A percentile compares a stretch with the other conserved stretches of the same genome.
phyloP scores from a whole-genome alignment of 2,329 filamentous ascomycete genomes.

The Monosporascus cannonballus region DNA sequence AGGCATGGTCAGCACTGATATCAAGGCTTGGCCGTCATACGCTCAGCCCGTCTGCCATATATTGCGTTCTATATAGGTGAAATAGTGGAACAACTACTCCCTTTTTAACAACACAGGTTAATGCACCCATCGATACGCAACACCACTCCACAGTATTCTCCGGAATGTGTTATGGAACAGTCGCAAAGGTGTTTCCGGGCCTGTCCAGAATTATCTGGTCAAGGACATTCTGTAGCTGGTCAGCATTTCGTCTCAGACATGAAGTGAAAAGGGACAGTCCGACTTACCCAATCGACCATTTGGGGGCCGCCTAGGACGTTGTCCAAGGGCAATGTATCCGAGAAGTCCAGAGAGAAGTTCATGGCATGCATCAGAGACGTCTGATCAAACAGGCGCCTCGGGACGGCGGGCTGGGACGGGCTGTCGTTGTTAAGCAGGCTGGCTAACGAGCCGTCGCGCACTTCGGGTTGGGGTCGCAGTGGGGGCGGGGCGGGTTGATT shows the following conservation, averaged over 20 bases:
- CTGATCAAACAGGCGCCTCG: neutral
- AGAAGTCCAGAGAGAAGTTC: slow-evolving; percentile 24
- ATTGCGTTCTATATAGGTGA: too few species aligned
- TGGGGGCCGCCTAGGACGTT: slow-evolving; percentile 28
- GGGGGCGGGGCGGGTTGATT: slow-evolving; percentile 14
- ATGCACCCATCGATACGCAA: too few species aligned
- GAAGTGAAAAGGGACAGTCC: neutral
- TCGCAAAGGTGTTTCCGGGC: slow-evolving; percentile 2
- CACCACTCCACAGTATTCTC: neutral
- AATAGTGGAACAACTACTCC: too few species aligned
- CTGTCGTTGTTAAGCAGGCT: slow-evolving; percentile 26
- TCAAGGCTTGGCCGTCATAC: too few species aligned
- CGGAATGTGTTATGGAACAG: slow-evolving; percentile 13
- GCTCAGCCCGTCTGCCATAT: too few species aligned
- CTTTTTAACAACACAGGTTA: too few species aligned
- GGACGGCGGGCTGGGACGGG: slow-evolving; percentile 7
- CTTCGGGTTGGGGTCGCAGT: slow-evolving; percentile 17
- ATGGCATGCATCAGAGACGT: slow-evolving; percentile 13
- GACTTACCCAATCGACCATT: slow-evolving; percentile 35
- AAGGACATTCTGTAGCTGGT: slow-evolving; percentile 16
- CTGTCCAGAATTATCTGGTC: slow-evolving; percentile 23
- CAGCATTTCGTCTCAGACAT: slow-evolving; percentile 2
- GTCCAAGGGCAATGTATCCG: slow-evolving; percentile 31
- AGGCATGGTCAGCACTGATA: too few species aligned
- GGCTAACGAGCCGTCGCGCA: slow-evolving; percentile 25